Base-by-base conservation (phyloP, 2,329 filamentous ascomycete genomes). In the Arthrobotrys musiformis region DNA sequence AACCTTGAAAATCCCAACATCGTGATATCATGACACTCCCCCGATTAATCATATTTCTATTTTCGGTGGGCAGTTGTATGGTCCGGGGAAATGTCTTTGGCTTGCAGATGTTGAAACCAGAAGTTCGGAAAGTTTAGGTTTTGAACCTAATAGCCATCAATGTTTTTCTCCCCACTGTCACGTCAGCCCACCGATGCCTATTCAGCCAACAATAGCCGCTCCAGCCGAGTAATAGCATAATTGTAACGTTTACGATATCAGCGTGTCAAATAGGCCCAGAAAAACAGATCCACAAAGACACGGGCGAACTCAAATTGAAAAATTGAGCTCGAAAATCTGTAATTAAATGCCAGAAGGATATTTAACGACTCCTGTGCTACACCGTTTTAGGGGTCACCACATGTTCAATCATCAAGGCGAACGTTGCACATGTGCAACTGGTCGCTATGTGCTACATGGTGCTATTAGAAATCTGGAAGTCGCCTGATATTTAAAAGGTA, bases 21-120 rank as follows among this genome's bases (percentile, higher is more conserved):
- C 44, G 24, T 48, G 44, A 48, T 48, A 24, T 48, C 44, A 26
- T 26, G n/a, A n/a, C n/a, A n/a, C n/a, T n/a, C n/a, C 22, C 22
- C 19, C 19, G 1, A n/a, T 52, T 30, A 52, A 26, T 17, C 4
- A 17, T 2, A 17, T 24, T 48, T 24, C 44, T 48, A 48, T 48
- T 48, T 44, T 48, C 24, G 17, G 24, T 26, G 8, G 8, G 24
- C 44, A 15, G 44, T 3, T 26, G 24, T 22, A 4, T 6, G 11
- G 44, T 48, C 24, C 24, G 7, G 22, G 19, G n/a, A 13, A 48
- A 48, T 48, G 44, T 42, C 44, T 48, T 22, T 48, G 8, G 19
- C 48, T 52, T 52, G 48, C 48, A 52, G 22, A 52, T 52, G 48
- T 52, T 52, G 48, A 52, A 52, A 52, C 48, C 8, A 52, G 26